These are phyloP conservation scores for Carex scoparia DNA, from an alignment of 176 grass and related monocot genomes.

Conservation along the genomic window DNA sequence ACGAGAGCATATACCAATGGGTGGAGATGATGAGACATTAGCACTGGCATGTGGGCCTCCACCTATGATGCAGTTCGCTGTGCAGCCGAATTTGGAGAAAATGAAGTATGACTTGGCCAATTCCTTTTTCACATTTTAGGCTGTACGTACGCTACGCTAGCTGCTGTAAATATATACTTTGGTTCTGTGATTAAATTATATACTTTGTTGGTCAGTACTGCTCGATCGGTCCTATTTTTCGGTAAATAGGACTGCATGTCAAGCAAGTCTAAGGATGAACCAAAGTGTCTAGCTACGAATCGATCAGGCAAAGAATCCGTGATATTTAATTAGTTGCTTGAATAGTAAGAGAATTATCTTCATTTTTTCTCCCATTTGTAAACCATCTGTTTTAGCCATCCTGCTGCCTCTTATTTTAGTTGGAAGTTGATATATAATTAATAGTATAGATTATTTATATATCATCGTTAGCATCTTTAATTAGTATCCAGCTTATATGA, in stretches of 20 bases:
- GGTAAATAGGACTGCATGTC: conserved; percentile 23
- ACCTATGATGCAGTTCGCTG: conserved; percentile 92
- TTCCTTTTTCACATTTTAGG: conserved; percentile 58
- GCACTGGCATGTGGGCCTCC: conserved; percentile 81
- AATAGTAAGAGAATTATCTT: neutral
- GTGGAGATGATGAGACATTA: conserved; percentile 47
- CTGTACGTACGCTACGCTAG: too few species aligned
- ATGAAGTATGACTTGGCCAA: conserved; percentile 71
- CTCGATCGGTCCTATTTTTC: neutral
- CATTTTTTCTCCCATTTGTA: neutral
- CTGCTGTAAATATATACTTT: conserved; percentile 26
- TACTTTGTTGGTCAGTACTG: neutral
- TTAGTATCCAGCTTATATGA: neutral
- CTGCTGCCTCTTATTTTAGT: neutral
- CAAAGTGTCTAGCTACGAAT: neutral
- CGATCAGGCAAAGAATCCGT: neutral
- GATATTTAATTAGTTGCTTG: neutral
- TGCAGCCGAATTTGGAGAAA: conserved; percentile 83
- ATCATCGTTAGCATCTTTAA: too few species aligned
- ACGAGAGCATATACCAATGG: conserved; percentile 50
- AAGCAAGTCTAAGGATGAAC: neutral
- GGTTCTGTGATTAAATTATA: conserved; percentile 19
- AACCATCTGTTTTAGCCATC: neutral
- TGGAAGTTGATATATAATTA: neutral
- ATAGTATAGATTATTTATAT: neutral